A percentile compares a stretch with the other conserved stretches of the same genome.
Conservation (phyloP, 805 yeast genomes). For the Metschnikowia hibisci region DNA sequence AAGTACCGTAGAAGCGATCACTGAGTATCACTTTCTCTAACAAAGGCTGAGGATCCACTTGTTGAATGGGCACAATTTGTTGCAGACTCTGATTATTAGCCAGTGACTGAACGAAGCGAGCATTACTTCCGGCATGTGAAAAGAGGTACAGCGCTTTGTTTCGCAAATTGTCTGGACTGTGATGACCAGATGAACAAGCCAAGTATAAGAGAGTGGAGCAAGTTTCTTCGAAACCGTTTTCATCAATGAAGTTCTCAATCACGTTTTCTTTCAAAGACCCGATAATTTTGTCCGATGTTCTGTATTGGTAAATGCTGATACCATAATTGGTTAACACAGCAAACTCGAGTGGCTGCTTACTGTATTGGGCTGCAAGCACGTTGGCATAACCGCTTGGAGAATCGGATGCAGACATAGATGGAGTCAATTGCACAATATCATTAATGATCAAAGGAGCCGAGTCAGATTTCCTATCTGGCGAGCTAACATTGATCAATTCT, state of each 20-base stretch:
- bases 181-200: slow-evolving; percentile 64
- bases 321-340: slow-evolving; percentile 83
- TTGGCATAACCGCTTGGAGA: slow-evolving; percentile 83
- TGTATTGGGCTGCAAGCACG: slow-evolving; percentile 81
- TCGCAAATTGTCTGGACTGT: slow-evolving; percentile 47
- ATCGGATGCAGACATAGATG: slow-evolving; percentile 65
- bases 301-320: slow-evolving; percentile 67
- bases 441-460: slow-evolving; percentile 45
- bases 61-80: slow-evolving; percentile 17
- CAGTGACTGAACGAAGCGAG: slow-evolving; percentile 35
- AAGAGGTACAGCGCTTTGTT: slow-evolving; percentile 49
- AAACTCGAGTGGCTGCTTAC: slow-evolving; percentile 58
- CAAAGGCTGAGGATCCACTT: slow-evolving; percentile 32
- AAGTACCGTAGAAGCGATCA: slow-evolving; percentile 87
- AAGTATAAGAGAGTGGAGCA: slow-evolving; percentile 84
- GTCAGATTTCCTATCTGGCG: slow-evolving; percentile 18
- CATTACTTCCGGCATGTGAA: slow-evolving; percentile 51
- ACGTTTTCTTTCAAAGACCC: slow-evolving; percentile 64
- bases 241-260: slow-evolving; percentile 63
- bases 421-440: slow-evolving; percentile 67
- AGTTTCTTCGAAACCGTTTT: slow-evolving; percentile 85
- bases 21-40: slow-evolving; percentile 81
- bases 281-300: slow-evolving; percentile 77
- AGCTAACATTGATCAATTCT: slow-evolving; percentile 48
- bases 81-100: slow-evolving; percentile 9